Conservation (phyloP, 441 rosid genomes). For the Corymbia calophylla region DNA sequence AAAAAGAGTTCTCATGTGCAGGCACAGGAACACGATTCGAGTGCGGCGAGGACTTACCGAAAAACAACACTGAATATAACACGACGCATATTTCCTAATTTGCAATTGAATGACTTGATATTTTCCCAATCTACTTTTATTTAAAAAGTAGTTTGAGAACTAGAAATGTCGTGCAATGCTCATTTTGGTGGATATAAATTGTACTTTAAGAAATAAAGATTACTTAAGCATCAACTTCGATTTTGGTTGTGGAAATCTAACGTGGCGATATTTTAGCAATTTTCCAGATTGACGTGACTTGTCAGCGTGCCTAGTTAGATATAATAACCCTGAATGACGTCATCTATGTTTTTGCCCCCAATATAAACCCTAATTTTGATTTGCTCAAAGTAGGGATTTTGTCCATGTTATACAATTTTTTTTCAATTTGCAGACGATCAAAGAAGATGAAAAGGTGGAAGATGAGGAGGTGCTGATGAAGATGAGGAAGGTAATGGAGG, state of each 20-base stretch:
- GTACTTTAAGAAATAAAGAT: too few relatives aligned
- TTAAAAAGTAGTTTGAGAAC: neutral
- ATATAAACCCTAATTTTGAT: too few relatives aligned
- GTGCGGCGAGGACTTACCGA: neutral
- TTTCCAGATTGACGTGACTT: neutral
- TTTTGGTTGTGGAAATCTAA: too few relatives aligned
- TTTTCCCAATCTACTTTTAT: neutral
- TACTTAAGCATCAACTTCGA: too few relatives aligned
- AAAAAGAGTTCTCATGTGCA: neutral
- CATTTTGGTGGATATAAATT: neutral
- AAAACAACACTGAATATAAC: neutral
- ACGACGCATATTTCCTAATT: neutral
- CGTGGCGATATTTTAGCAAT: neutral
- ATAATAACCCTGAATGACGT: neutral
- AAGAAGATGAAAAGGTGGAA: too few relatives aligned
- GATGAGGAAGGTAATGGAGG: too few relatives aligned
- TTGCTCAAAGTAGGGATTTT: too few relatives aligned
- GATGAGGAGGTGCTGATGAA: too few relatives aligned
- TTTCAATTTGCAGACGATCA: too few relatives aligned
- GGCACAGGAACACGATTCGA: neutral
- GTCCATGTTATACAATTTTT: too few relatives aligned
- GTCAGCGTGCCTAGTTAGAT: rapidly evolving
- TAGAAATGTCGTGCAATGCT: too few relatives aligned
- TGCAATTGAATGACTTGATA: neutral
- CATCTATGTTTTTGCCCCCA: neutral